Evolutionary conservation across 345 rosid genomes (phyloP).

Genomic region (Kernera saxatilis): DNA sequence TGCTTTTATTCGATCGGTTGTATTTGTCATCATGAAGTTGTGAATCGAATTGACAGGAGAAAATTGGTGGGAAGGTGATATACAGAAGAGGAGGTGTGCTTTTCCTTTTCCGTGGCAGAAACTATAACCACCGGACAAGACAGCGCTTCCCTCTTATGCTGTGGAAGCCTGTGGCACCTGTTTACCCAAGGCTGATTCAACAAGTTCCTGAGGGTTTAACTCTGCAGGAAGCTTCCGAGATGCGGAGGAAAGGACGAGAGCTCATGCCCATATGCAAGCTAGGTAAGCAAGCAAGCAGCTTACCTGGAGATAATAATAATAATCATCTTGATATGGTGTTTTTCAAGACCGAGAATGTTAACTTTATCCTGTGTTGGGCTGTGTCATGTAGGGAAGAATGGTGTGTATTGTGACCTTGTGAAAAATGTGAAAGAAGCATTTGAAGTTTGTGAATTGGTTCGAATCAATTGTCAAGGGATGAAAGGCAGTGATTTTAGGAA

Average conservation of each 20-base stretch:
- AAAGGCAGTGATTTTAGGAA: conserved; percentile 71
- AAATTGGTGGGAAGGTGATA: conserved; percentile 86
- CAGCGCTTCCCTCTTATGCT: conserved; percentile 89
- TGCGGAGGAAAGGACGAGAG: conserved; percentile 79
- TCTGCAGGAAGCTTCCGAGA: conserved; percentile 52
- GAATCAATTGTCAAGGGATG: conserved; percentile 72
- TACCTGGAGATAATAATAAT: not conserved
- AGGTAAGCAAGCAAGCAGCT: conserved; percentile 37
- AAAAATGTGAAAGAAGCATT: conserved; percentile 74
- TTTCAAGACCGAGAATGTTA: not conserved
- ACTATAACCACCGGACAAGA: conserved; percentile 73
- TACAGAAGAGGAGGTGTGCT: conserved; percentile 68
- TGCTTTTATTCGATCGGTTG: not conserved
- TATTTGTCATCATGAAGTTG: not conserved
- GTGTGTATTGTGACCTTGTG: conserved; percentile 66
- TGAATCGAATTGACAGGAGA: conserved; percentile 50
- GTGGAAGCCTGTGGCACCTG: conserved; percentile 82
- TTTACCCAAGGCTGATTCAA: conserved; percentile 72
- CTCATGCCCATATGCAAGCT: conserved; percentile 74
- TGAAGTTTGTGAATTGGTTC: conserved; percentile 87
- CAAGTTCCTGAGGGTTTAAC: conserved; percentile 71
- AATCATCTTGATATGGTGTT: not conserved
- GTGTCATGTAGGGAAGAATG: conserved; percentile 64
- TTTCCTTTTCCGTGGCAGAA: conserved; percentile 86
- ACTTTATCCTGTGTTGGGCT: not conserved